Base-by-base conservation (phyloP, 2,329 filamentous ascomycete species). In the Aspergillus aculeatus region DNA sequence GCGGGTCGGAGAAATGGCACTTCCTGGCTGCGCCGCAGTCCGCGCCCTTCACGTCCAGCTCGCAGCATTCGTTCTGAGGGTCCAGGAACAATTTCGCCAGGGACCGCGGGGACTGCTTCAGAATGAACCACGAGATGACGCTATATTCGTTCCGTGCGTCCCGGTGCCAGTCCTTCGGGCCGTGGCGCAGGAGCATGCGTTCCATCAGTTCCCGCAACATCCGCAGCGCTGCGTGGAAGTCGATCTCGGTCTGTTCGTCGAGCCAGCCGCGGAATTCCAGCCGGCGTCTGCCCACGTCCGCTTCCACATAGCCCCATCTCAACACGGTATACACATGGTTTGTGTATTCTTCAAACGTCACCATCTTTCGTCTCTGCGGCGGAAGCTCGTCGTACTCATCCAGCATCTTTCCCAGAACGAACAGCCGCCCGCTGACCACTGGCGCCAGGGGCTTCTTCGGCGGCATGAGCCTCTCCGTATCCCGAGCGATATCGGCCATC, bases 171-270 rank as follows among this genome's bases (percentile, higher is more conserved):
- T 67, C 65, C 50, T 64, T 70, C 2, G 69, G 69, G 1, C 69
- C 65, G 31, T 72, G 69, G n/a, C 65, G 63, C 19, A 71, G 69
- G 44, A 72, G 68, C 61, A 72, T 69, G 1, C 66, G 66, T 38
- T 71, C 69, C 49, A 67, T 61, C n/a, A 69, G 66, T 58, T 70
- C 67, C 23, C 68, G 68, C 55, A 72, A 41, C 68, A 72, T 72
- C 47, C 69, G 68, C 23, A 71, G 54, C 3, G 68, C 65, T 49
- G 67, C 60, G 57, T 72, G 69, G 50, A 72, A 69, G 23, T 71
- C 68, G 16, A 71, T 59, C 49, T 71, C 61, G 2, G 64, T 64
- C 47, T 69, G 63, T 9, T 66, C 57, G 47, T 69, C 66, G 6
- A 72, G 62, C 53, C 66, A 58, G 21, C 65, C 58, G 16, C 69